Base-by-base conservation (phyloP, 345 rosid genomes). In the Aegle marmelos region DNA sequence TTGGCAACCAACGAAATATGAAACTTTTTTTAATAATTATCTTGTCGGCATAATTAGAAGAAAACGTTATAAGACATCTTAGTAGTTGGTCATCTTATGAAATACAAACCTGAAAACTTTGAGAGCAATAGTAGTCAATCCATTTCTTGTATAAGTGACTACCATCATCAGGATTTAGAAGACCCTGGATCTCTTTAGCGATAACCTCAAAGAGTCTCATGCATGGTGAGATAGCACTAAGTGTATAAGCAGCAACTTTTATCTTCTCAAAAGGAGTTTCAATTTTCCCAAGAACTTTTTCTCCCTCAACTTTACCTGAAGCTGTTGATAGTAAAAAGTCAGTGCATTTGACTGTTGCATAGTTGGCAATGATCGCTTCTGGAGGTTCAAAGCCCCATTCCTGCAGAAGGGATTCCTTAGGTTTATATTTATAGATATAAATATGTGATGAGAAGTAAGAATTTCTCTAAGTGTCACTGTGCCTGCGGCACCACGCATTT, bases 211-310 rank as follows among this genome's bases (percentile, higher is more conserved):
- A 85, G 65, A 89, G 82, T 79, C 84, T 79, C 89, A 89, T 80
- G 83, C 83, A 85, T 72, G 91, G 91, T 66, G 90, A 75, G 68
- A 89, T 81, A 76, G 91, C 90, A 62, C 85, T 84, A 28, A 89
- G 83, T 70, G 87, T 87, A 76, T 89, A 89, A 56, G 90, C 91
- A 17, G 91, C 90, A 85, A 89, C 80, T 78, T 89, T 89, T 75
- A 85, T 89, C 82, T 80, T 85, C 82, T 87, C 91, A 77, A 89
- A 89, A 37, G 89, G 91, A 65, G 91, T 89, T 53, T 85, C 89
- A 71, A 89, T 82, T 73, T 87, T 87, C 73, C 86, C 85, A 28
- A 86, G 88, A 68, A 72, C 78, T 59, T 73, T 82, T 79, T 79
- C 82, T 63, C 89, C 91, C 75, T 82, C 91, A 59, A 87, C 85